These are phyloP conservation scores for Xylaria venustula DNA, from an alignment of 495 filamentous ascomycete genomes.

Conservation along the genomic window DNA sequence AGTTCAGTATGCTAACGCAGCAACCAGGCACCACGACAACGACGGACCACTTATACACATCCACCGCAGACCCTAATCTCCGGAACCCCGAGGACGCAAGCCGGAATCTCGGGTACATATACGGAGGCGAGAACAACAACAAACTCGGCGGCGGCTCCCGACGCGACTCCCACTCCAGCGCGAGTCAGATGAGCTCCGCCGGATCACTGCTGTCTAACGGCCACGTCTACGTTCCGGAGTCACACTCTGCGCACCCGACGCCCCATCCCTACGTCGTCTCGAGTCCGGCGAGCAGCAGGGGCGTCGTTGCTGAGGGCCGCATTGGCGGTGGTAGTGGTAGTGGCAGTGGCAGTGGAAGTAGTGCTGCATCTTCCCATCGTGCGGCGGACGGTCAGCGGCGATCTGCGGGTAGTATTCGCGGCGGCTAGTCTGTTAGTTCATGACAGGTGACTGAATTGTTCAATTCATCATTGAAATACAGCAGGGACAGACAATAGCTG, in stretches of 20 bases:
- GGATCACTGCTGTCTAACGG: slow-evolving; percentile 28
- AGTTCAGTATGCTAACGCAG: too few species aligned
- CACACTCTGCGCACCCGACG: slow-evolving; percentile 9
- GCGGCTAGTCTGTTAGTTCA: slow-evolving; percentile 11
- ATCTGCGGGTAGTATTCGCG: slow-evolving; percentile 34
- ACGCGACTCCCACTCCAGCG: slow-evolving; percentile 23
- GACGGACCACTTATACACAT: slow-evolving; percentile 16
- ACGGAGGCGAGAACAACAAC: slow-evolving; percentile 16
- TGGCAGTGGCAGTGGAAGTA: slow-evolving; percentile 11
- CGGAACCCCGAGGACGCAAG: slow-evolving; percentile 18
- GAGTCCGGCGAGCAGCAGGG: not conserved
- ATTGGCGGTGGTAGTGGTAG: not conserved
- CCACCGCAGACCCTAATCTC: slow-evolving; percentile 17
- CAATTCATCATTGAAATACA: too few species aligned
- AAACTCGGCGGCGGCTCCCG: not conserved
- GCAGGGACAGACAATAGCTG: too few species aligned
- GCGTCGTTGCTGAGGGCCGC: not conserved
- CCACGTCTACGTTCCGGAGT: slow-evolving; percentile 30
- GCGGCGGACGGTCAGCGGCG: slow-evolving; percentile 26
- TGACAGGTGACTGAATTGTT: not conserved
- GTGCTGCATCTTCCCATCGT: slow-evolving; percentile 22
- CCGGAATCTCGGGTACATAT: slow-evolving; percentile 23
- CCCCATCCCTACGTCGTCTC: slow-evolving; percentile 19
- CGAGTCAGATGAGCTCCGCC: not conserved
- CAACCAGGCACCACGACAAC: not conserved